Conservation (phyloP, 345 rosid genomes). For the Populus simonii region DNA sequence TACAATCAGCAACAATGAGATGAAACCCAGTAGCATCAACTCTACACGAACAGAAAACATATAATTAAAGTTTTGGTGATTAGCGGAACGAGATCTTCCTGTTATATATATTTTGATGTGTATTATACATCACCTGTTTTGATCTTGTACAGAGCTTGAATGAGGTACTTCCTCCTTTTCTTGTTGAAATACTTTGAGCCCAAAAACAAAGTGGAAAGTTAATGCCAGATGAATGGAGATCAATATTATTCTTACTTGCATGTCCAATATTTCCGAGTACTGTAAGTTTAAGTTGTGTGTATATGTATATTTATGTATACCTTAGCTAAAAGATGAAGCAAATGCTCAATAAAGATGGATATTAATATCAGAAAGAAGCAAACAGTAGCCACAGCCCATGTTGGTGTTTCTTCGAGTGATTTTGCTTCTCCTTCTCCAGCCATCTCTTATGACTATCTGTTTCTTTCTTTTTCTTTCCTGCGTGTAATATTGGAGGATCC, state of each 20-base stretch:
- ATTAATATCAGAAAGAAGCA: constrained; percentile 55
- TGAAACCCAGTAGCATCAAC: constrained; percentile 76
- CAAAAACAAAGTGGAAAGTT: neutral
- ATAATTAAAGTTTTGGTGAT: neutral
- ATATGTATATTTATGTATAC: constrained; percentile 16
- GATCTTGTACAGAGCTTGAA: constrained; percentile 74
- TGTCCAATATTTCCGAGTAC: neutral
- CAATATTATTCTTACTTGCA: neutral
- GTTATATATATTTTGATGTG: neutral
- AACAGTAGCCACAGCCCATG: constrained; percentile 87
- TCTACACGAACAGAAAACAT: constrained; percentile 28
- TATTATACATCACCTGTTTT: constrained; percentile 51
- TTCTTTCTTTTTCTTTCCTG: neutral
- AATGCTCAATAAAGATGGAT: constrained; percentile 54
- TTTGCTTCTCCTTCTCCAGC: constrained; percentile 25
- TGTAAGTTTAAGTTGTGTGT: neutral
- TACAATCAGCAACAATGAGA: constrained; percentile 59
- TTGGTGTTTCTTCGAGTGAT: constrained; percentile 57
- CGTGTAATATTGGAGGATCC: neutral
- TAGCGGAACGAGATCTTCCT: neutral
- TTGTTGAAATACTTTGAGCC: constrained; percentile 44
- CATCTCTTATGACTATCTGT: neutral
- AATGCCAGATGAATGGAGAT: neutral
- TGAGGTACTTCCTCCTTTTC: constrained; percentile 54
- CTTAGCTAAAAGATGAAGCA: constrained; percentile 52